Conservation (phyloP, 768 basidiomycete genomes). For the Hygrophoropsis aurantiaca region DNA sequence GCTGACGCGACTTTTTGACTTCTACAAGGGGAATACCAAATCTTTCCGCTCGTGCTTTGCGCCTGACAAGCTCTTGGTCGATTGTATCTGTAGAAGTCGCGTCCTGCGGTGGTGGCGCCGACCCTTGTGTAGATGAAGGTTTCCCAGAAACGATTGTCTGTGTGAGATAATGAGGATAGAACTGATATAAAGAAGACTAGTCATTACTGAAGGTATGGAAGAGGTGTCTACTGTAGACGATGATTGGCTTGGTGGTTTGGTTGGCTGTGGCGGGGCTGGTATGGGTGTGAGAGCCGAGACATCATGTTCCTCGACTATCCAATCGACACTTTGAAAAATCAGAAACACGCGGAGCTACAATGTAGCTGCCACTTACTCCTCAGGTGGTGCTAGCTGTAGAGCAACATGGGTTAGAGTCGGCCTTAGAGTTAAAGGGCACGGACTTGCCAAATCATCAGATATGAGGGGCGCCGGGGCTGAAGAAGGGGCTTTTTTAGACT, state of each 20-base stretch:
- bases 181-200: constrained; percentile 1
- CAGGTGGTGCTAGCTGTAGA: constrained; percentile 30
- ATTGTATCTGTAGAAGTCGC: constrained; percentile 4
- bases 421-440: background rate
- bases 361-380: constrained; percentile 21
- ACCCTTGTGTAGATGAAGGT: constrained; percentile 5
- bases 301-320: constrained; percentile 34
- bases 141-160: constrained; percentile 3
- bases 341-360: constrained; percentile 5
- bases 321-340: constrained; percentile 38
- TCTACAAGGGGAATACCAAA: constrained; percentile 67
- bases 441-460: constrained; percentile 32
- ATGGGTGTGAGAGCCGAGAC: constrained; percentile 11
- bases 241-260: constrained; percentile 6
- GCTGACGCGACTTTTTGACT: constrained; percentile 30
- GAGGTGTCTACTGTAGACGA: background rate
- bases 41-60: constrained; percentile 62
- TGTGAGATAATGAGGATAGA: background rate
- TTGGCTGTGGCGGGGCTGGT: background rate
- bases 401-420: constrained; percentile 3
- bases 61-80: constrained; percentile 56
- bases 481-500: constrained; percentile 16
- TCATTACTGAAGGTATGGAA: background rate
- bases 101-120: background rate
- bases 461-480: constrained; percentile 4